Conservation (phyloP, 2,329 filamentous ascomycete species). For the Albifimbria verrucaria region DNA sequence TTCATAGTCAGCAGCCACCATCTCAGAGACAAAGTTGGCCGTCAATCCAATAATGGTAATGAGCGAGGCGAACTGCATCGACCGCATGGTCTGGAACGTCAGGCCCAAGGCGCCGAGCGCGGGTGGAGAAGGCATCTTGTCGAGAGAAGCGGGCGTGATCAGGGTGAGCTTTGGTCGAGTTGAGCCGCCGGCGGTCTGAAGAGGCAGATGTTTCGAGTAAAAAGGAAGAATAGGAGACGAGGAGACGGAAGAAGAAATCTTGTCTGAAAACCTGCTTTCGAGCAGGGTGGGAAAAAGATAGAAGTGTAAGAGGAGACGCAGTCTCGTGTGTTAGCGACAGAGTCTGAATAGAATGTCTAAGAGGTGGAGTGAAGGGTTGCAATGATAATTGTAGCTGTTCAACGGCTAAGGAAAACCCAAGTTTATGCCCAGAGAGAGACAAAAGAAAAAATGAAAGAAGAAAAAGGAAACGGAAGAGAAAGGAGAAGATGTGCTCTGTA, state of each 20-base stretch:
- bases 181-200: constrained; percentile 35
- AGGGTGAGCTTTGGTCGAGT: constrained; percentile 41
- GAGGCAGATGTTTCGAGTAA: constrained; percentile 38
- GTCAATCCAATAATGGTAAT: constrained; percentile 76
- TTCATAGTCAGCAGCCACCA: constrained; percentile 61
- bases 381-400: neutral
- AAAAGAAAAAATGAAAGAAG: constrained; percentile 20
- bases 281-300: constrained; percentile 7
- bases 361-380: neutral
- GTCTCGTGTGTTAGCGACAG: constrained; percentile 4
- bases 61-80: constrained; percentile 68
- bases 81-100: constrained; percentile 72
- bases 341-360: neutral
- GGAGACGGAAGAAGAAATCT: constrained; percentile 28
- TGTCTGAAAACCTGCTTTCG: constrained; percentile 20
- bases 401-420: constrained; percentile 17
- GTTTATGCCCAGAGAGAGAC: constrained; percentile 21
- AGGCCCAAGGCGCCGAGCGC: constrained; percentile 70
- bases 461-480: constrained; percentile 17
- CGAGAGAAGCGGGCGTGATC: constrained; percentile 27
- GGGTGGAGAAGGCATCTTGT: constrained; percentile 44
- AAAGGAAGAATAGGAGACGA: constrained; percentile 30
- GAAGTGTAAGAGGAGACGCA: constrained; percentile 3
- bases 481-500: constrained; percentile 11
- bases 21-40: constrained; percentile 77